Evolutionary conservation across 129 eudicot genomes (phyloP), one percentile per base, ranked within the genome.

Genomic region (Erigeron canadensis): DNA sequence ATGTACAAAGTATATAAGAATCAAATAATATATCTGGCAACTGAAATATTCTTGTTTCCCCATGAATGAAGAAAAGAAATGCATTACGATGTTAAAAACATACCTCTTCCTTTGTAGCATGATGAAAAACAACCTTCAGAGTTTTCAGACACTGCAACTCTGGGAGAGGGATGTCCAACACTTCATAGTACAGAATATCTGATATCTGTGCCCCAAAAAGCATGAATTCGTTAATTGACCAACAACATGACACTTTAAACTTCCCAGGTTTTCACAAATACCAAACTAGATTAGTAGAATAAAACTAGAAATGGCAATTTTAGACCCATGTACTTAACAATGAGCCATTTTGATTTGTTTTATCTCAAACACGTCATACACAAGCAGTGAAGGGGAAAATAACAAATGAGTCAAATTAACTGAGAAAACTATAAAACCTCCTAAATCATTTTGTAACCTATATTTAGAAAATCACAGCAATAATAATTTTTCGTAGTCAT

Each of bases 141-240:
- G 91, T 93, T 80, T 94, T 94, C 64, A 89, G 80, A 58, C 98
- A 78, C 67, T 89, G 96, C 70, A 93, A 74, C 73, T 89, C 87
- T 61, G 98, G 98, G 68, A 94, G 83, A 69, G 98, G 98, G 69
- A 94, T 94, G 64, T 94, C 98, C 65, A 94, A 80, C 71, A 94
- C 96, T 82, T 93, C 98, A 72, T 93, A 93, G 74, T 93, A 89
- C 73, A 93, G 57, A 79, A 93, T 87, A 77, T 89, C 98, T 45
- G 98, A 87, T 6, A 84, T 77, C 98, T 93, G 84, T 71, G 21
- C 11, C 50, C 57, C 45, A 54, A 41, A 59, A 42, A 15, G 28
- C 39, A 43, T 28, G 12, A 10, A 45, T 46, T 45, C 5, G 60
- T 74, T 16, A 73, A 21, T 12, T 38, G 21, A 8, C 69, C 38